Conservation (phyloP, 805 yeast genomes). For the Candida cerambycidarum region DNA sequence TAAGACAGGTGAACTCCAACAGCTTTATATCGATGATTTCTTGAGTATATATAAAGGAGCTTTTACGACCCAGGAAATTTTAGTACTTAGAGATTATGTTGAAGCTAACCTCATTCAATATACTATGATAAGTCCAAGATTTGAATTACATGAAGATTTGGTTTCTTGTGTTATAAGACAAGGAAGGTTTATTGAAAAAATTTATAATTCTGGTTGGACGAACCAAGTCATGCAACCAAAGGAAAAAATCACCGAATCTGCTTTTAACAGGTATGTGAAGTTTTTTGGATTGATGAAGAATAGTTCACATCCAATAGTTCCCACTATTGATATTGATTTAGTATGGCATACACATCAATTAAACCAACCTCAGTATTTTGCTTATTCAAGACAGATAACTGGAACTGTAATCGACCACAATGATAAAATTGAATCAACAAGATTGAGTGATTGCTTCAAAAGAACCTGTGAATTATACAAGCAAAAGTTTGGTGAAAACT, state of each 20-base stretch:
- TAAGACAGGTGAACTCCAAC: not conserved
- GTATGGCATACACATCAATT: conserved; percentile 11
- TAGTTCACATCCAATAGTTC: conserved; percentile 6
- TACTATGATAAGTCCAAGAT: not conserved
- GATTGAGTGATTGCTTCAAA: conserved; percentile 18
- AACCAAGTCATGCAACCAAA: not conserved
- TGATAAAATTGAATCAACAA: conserved; percentile 23
- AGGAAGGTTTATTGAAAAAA: conserved; percentile 21
- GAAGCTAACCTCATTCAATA: conserved; percentile 3
- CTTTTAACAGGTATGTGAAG: conserved; percentile 20
- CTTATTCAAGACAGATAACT: conserved; percentile 3
- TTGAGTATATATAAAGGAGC: not conserved
- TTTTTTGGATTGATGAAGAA: conserved; percentile 15
- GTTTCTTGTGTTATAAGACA: conserved; percentile 26
- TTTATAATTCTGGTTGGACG: conserved; percentile 18
- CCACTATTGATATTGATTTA: conserved; percentile 9
- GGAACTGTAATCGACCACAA: conserved; percentile 16
- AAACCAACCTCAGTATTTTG: not conserved
- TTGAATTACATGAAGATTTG: conserved; percentile 16
- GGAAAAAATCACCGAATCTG: conserved; percentile 12
- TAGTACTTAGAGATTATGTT: conserved; percentile 18
- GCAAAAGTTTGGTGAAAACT: not conserved
- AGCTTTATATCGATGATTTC: not conserved
- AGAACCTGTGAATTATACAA: conserved; percentile 12
- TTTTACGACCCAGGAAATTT: not conserved